phyloP scores from a whole-genome alignment of 192 early-diverging fungal species.

The Coemansia sp. region DNA sequence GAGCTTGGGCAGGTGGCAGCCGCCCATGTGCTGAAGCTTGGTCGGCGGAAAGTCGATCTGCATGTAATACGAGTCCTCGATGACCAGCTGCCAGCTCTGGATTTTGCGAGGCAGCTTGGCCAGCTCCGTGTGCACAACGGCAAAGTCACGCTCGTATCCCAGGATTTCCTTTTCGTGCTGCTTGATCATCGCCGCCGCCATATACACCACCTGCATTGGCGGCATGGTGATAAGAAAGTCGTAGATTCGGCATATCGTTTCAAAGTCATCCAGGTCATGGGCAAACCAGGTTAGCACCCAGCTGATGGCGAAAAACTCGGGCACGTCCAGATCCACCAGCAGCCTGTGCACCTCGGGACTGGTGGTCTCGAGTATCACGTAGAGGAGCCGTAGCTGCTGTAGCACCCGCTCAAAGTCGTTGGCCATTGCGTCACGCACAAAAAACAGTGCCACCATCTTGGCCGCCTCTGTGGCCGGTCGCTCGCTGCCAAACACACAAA shows the following conservation, averaged over 20 bases:
- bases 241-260: slow-evolving; percentile 55
- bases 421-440: slow-evolving; percentile 47
- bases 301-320: slow-evolving; percentile 65
- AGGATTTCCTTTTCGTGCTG: slow-evolving; percentile 22
- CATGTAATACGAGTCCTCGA: slow-evolving; percentile 35
- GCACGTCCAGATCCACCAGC: slow-evolving; percentile 45
- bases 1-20: slow-evolving; percentile 20
- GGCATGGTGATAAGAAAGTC: slow-evolving; percentile 61
- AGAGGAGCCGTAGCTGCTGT: slow-evolving; percentile 34
- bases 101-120: slow-evolving; percentile 15
- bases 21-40: slow-evolving; percentile 38
- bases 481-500: slow-evolving; percentile 57
- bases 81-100: slow-evolving; percentile 24
- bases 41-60: slow-evolving; percentile 33
- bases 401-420: slow-evolving; percentile 35
- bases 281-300: slow-evolving; percentile 76
- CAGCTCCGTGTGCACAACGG: slow-evolving; percentile 31
- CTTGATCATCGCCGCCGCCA: slow-evolving; percentile 55
- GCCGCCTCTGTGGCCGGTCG: slow-evolving; percentile 50
- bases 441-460: slow-evolving; percentile 56
- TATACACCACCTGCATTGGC: slow-evolving; percentile 61
- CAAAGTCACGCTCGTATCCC: slow-evolving; percentile 39
- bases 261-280: slow-evolving; percentile 57
- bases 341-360: slow-evolving; percentile 29
- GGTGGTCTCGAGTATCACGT: slow-evolving; percentile 18